Conservation (phyloP, 345 rosid species). For the Euphorbia peplus region DNA sequence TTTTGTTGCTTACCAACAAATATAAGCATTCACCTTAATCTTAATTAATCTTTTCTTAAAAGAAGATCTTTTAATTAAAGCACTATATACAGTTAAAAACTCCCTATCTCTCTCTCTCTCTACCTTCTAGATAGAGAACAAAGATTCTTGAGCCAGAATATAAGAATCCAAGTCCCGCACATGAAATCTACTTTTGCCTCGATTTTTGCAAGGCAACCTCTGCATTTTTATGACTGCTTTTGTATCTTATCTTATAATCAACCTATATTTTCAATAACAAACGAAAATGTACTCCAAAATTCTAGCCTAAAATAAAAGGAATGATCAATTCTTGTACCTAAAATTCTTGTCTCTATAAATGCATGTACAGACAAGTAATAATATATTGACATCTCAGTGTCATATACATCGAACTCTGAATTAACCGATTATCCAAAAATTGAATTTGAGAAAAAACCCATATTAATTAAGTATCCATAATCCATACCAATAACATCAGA, state of each 20-base stretch:
- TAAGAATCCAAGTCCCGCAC: slow-evolving; percentile 9
- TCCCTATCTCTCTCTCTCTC: not conserved
- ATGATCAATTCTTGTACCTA: not conserved
- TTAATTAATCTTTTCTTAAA: too few species aligned
- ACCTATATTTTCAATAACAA: not conserved
- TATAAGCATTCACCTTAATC: too few species aligned
- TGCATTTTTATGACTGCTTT: not conserved
- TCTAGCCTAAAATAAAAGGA: not conserved
- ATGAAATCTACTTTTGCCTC: slow-evolving; percentile 6
- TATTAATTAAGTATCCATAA: not conserved
- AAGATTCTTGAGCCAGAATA: slow-evolving; percentile 1
- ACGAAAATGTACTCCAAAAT: not conserved
- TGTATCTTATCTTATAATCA: not conserved
- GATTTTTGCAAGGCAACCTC: not conserved
- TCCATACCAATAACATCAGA: not conserved
- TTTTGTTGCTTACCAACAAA: too few species aligned
- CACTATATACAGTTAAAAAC: too few species aligned
- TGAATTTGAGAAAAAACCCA: not conserved
- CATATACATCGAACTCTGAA: not conserved
- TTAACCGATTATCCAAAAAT: not conserved
- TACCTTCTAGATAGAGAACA: not conserved
- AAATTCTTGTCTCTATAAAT: not conserved
- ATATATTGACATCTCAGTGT: not conserved
- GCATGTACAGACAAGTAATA: not conserved
- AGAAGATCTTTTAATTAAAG: too few species aligned